A percentile compares a stretch with the other conserved stretches of the same genome.
Evolutionary conservation across 2,329 filamentous ascomycete genomes (phyloP).

Genomic region (Colletotrichum lindemuthianum): DNA sequence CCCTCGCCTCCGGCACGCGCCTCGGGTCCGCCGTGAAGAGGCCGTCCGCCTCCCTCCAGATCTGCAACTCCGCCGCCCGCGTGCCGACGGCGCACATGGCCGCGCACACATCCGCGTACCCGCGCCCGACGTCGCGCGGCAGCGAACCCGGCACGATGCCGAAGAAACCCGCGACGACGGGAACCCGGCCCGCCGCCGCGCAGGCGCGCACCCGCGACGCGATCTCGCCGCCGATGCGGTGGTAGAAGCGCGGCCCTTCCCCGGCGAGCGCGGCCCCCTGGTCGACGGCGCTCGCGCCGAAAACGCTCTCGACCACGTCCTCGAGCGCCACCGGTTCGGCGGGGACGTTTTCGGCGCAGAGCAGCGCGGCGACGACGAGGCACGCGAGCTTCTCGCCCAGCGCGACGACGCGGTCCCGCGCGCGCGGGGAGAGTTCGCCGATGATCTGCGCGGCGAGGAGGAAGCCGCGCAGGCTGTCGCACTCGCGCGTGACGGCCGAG

Average conservation of each 20-base stretch:
- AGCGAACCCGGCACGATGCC: slow-evolving; percentile 91
- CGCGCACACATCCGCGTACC: slow-evolving; percentile 96
- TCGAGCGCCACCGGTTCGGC: slow-evolving; percentile 42
- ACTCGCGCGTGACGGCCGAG: slow-evolving; percentile 75
- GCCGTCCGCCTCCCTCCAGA: slow-evolving; percentile 99
- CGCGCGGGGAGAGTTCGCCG: slow-evolving; percentile 78
- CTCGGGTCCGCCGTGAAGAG: slow-evolving; percentile 87
- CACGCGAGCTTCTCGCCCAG: slow-evolving; percentile 97
- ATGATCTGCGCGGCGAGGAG: slow-evolving; percentile 72
- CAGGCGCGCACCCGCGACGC: slow-evolving; percentile 72
- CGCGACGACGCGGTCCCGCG: slow-evolving; percentile 88
- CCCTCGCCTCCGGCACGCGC: slow-evolving; percentile 88
- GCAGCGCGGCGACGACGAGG: slow-evolving; percentile 85
- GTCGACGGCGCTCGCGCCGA: slow-evolving; percentile 86
- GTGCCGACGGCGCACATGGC: slow-evolving; percentile 90
- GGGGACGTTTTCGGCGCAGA: slow-evolving; percentile 72
- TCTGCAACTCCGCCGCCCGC: slow-evolving; percentile 86
- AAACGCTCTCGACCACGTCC: slow-evolving; percentile 82
- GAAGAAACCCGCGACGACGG: slow-evolving; percentile 94
- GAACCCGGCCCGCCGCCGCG: slow-evolving; percentile 66
- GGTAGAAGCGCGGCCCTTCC: slow-evolving; percentile 73
- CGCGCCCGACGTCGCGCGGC: slow-evolving; percentile 86
- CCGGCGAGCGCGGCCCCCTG: slow-evolving; percentile 69
- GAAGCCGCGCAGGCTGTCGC: slow-evolving; percentile 80
- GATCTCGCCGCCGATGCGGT: slow-evolving; percentile 68